Evolutionary conservation across 495 filamentous ascomycete genomes (phyloP).

Genomic region (Articulospora tetracladia): DNA sequence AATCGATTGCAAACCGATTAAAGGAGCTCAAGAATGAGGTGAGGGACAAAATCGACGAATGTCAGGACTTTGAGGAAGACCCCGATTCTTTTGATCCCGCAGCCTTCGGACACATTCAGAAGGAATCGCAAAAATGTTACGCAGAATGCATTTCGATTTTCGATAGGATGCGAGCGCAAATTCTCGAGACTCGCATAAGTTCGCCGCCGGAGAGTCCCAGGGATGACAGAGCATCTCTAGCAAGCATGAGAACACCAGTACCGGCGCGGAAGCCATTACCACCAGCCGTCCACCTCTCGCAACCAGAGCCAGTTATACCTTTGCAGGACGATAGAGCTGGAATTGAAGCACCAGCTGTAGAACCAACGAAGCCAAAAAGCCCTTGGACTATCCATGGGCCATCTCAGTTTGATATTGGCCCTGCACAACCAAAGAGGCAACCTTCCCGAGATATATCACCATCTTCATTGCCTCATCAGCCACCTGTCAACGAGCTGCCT

Average conservation of each 20-base stretch:
- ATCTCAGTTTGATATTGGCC: slow-evolving; percentile 12
- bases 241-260: slow-evolving; percentile 3
- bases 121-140: slow-evolving; percentile 13
- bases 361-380: slow-evolving; percentile 17
- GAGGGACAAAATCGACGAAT: slow-evolving; percentile 18
- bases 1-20: slow-evolving; percentile 10
- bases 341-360: background rate
- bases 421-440: background rate
- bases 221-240: slow-evolving; percentile 9
- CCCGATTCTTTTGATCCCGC: slow-evolving; percentile 18
- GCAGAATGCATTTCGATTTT: slow-evolving; percentile 19
- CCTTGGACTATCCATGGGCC: slow-evolving; percentile 15
- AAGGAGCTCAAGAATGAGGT: slow-evolving; percentile 22
- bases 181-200: background rate
- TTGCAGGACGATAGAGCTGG: background rate
- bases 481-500: background rate
- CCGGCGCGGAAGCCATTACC: background rate
- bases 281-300: background rate
- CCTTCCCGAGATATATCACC: slow-evolving; percentile 10
- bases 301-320: background rate
- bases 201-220: background rate
- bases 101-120: slow-evolving; percentile 10
- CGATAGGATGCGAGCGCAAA: slow-evolving; percentile 7
- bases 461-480: background rate
- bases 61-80: slow-evolving; percentile 18